A percentile compares a stretch with the other conserved stretches of the same genome.
phyloP scores from a whole-genome alignment of 2,329 filamentous ascomycete genomes.

The Trichoderma arundinaceum region DNA sequence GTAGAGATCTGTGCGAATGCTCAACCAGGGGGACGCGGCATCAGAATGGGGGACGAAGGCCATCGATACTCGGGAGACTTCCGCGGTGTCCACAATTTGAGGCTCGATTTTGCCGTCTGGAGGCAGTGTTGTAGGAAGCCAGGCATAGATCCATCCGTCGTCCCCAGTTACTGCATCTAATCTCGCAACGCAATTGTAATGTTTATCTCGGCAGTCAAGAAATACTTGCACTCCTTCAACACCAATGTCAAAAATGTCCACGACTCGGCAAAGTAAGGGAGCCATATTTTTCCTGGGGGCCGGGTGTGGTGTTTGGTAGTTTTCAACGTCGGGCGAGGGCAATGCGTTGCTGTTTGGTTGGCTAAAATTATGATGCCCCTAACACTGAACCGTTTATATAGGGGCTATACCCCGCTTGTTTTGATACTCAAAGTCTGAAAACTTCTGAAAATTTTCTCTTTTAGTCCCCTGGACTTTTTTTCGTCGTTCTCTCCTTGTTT shows the following conservation, averaged over 20 bases:
- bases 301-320: background rate
- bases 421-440: too few species aligned
- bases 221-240: conserved; percentile 20
- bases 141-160: conserved; percentile 18
- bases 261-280: conserved; percentile 27
- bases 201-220: conserved; percentile 17
- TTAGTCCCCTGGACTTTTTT: too few species aligned
- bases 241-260: conserved; percentile 12
- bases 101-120: background rate
- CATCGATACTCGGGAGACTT: conserved; percentile 14
- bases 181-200: conserved; percentile 10
- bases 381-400: too few species aligned
- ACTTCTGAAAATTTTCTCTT: too few species aligned
- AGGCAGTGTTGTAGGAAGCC: background rate
- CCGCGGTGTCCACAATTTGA: conserved; percentile 22
- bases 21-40: conserved; percentile 15
- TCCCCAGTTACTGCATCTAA: conserved; percentile 21
- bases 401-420: too few species aligned
- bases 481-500: too few species aligned
- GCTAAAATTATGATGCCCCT: too few species aligned
- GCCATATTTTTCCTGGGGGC: conserved; percentile 16
- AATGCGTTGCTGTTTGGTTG: background rate
- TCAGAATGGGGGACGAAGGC: conserved; percentile 16
- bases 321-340: too few species aligned
- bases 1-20: conserved; percentile 28